These are phyloP conservation scores for Funneliformis caledonium DNA, from an alignment of 371 early-diverging fungal genomes.

Conservation along the genomic window DNA sequence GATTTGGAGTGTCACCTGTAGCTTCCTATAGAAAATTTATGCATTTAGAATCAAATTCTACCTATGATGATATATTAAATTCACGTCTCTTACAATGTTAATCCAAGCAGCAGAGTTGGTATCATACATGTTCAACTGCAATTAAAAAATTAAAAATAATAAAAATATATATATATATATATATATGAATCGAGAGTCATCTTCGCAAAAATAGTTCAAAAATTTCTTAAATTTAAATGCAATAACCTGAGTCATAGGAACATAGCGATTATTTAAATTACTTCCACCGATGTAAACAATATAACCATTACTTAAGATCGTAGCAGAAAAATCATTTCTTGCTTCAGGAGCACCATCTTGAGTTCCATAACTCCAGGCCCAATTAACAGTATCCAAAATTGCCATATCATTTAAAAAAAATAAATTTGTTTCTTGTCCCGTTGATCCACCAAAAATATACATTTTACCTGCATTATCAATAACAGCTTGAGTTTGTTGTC, in stretches of 20 bases:
- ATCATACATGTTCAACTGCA: not conserved
- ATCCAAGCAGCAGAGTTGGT: not conserved
- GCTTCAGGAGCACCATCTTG: not conserved
- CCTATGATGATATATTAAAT: not conserved
- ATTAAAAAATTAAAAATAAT: not conserved
- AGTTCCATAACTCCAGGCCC: not conserved
- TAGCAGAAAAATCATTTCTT: slow-evolving; percentile 7
- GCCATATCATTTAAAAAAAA: not conserved
- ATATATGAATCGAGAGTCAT: too few relatives aligned
- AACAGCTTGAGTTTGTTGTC: not conserved
- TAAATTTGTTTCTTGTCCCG: not conserved
- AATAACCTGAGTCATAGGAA: not conserved
- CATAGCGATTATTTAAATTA: not conserved
- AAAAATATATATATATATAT: too few relatives aligned
- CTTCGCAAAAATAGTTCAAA: not conserved
- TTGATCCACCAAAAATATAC: slow-evolving; percentile 23
- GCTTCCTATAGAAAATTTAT: slow-evolving; percentile 1
- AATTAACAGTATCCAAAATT: not conserved
- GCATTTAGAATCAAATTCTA: not conserved
- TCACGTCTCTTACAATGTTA: not conserved
- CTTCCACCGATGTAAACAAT: slow-evolving; percentile 8
- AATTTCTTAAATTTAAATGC: not conserved
- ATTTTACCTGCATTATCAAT: slow-evolving; percentile 7
- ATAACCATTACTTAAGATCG: not conserved
- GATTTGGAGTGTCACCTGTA: not conserved